These are phyloP conservation scores for Ganoderma multipileum DNA, from an alignment of 1,284 basidiomycete genomes.

Conservation along the genomic window DNA sequence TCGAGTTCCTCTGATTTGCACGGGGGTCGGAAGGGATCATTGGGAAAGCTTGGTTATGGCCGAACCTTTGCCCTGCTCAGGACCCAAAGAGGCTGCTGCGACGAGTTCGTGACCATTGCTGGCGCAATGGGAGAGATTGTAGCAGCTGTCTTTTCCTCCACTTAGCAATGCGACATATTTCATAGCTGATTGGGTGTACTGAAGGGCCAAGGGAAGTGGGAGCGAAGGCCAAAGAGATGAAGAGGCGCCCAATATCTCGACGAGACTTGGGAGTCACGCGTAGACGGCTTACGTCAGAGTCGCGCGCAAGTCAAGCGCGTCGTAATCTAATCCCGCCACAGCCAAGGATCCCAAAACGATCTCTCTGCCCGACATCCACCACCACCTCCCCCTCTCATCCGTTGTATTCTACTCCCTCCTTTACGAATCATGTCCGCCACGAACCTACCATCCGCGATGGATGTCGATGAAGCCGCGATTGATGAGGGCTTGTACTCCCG, in stretches of 20 bases:
- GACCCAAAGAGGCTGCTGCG: slow-evolving; percentile 89
- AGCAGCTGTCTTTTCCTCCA: slow-evolving; percentile 98
- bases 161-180: slow-evolving; percentile 96
- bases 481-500: slow-evolving; percentile 96
- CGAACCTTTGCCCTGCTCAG: slow-evolving; percentile 84
- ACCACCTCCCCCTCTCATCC: slow-evolving; percentile 19
- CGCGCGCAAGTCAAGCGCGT: slow-evolving; percentile 28
- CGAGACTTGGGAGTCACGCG: no score
- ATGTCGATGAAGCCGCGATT: slow-evolving; percentile 84
- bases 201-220: background rate
- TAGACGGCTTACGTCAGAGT: slow-evolving; percentile 31
- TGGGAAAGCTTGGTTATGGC: slow-evolving; percentile 14
- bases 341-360: slow-evolving; percentile 27
- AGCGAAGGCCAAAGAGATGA: no score
- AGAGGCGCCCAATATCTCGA: slow-evolving; percentile 11
- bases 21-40: slow-evolving; percentile 28
- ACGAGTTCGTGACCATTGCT: slow-evolving; percentile 89
- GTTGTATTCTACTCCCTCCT: slow-evolving; percentile 12
- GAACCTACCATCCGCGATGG: slow-evolving; percentile 69
- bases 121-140: slow-evolving; percentile 91
- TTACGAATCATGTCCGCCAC: slow-evolving; percentile 56
- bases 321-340: slow-evolving; percentile 26
- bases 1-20: slow-evolving; percentile 89
- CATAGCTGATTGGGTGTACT: slow-evolving; percentile 53
- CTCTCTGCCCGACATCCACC: slow-evolving; percentile 23